Conservation (phyloP, 2,329 filamentous ascomycete genomes). For the Triangularia verruculosa region DNA sequence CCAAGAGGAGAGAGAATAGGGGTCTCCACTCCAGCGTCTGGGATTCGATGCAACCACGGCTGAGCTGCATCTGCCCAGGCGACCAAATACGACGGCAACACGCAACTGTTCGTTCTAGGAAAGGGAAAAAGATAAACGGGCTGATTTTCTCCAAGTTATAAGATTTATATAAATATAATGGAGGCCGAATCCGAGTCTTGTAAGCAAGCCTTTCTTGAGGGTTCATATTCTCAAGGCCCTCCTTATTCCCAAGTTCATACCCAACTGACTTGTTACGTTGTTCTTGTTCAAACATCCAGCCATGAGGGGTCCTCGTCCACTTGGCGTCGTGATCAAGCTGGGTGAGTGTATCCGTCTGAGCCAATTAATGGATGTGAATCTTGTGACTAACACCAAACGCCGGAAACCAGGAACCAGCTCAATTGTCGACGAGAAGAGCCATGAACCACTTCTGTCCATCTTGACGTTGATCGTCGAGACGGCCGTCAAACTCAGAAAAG, state of each 20-base stretch:
- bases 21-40: neutral
- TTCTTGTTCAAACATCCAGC: conserved; percentile 36
- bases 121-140: neutral
- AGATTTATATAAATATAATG: conserved; percentile 4
- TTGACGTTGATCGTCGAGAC: conserved; percentile 93
- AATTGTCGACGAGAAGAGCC: conserved; percentile 95
- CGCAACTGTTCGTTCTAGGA: neutral
- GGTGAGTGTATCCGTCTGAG: conserved; percentile 50
- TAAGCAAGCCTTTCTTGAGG: neutral
- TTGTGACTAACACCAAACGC: neutral
- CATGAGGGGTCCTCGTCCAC: conserved; percentile 64
- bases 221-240: neutral
- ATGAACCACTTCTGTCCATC: conserved; percentile 88
- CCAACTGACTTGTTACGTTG: conserved; percentile 9
- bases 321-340: conserved; percentile 83
- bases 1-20: neutral
- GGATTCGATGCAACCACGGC: conserved; percentile 8
- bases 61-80: conserved; percentile 7
- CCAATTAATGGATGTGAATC: neutral
- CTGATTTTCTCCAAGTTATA: neutral
- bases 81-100: conserved; percentile 3
- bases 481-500: conserved; percentile 77
- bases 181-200: neutral
- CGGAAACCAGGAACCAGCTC: conserved; percentile 80
- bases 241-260: neutral